Evolutionary conservation across 1,284 basidiomycete species (phyloP).

Genomic region (Apiotrichum siamense): DNA sequence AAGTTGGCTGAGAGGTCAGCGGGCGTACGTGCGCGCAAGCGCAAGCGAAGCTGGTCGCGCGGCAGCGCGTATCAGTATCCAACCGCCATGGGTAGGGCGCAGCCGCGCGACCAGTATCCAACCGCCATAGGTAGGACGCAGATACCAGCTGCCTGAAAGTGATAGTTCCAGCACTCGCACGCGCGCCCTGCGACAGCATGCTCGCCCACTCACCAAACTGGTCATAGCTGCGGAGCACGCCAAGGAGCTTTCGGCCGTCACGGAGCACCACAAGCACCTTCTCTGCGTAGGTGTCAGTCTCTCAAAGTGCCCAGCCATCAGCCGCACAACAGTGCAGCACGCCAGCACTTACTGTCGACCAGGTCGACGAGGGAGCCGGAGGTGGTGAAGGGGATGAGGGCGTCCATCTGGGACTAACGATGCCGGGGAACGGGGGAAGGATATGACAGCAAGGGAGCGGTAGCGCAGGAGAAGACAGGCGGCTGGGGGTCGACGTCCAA

Average conservation of each 20-base stretch:
- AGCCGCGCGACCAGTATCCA: neutral
- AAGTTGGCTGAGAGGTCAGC: slow-evolving; percentile 66
- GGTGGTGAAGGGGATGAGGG: slow-evolving; percentile 91
- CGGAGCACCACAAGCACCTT: slow-evolving; percentile 96
- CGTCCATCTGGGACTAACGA: slow-evolving; percentile 61
- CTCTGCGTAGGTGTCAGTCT: slow-evolving; percentile 54
- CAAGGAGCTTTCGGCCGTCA: slow-evolving; percentile 93
- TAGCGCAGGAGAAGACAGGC: too few species aligned
- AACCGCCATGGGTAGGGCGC: neutral
- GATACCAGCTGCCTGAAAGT: too few species aligned
- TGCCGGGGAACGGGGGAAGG: too few species aligned
- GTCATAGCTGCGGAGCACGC: slow-evolving; percentile 94
- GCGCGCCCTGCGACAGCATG: too few species aligned
- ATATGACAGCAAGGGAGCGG: too few species aligned
- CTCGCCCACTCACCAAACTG: slow-evolving; percentile 75
- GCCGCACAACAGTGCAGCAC: too few species aligned
- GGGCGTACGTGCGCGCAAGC: neutral
- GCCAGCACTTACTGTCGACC: slow-evolving; percentile 87
- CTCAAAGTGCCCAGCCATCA: slow-evolving; percentile 5
- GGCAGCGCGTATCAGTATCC: too few species aligned
- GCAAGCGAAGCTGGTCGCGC: too few species aligned
- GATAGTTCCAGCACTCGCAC: too few species aligned
- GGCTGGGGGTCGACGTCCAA: too few species aligned
- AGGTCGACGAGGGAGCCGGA: slow-evolving; percentile 94
- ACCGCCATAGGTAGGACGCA: neutral